Evolutionary conservation across 1,284 basidiomycete species (phyloP), one percentile per base, ranked within the genome.

Genomic region (Marasmius oreades): DNA sequence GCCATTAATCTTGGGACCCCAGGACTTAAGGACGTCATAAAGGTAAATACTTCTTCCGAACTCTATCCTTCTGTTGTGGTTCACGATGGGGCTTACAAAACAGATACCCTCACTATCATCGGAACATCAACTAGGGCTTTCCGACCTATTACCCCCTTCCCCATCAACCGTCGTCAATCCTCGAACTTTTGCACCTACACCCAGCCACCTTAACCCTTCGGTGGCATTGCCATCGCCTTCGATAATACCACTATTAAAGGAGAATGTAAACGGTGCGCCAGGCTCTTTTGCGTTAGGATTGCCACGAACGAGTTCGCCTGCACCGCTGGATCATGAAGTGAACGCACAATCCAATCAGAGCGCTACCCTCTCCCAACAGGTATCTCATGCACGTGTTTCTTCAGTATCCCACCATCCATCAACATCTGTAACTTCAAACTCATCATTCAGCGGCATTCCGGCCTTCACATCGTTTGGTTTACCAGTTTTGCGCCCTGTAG

Each of bases 61-160:
- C 53, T n/a, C 42, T 43, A 11, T 1, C 5, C 28, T 31, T 31
- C 28, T 26, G 3, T 22, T 22, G 18, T 53, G 18, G 6, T 53
- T 43, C 12, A 39, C 55, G 26, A 62, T 31, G 5, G 53, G 47
- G 28, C 28, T 53, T 37, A 26, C 36, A 28, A 31, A 46, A 5
- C 57, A 89, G 86, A 79, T 86, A 43, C 85, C 87, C 1, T 79
- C 80, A 8, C 71, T 88, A 23, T 80, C 84, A 20, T 84, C 84
- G 1, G 87, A 88, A 56, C 84, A 88, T 65, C 84, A 84, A 61
- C 69, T 86, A 18, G 86, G 84, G 28, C 82, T 85, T 69, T 63
- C 77, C 12, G 92, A 93, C 64, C 72, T 93, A 18, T 72, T 92
- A 18, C 90, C 90, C 0, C 89, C 91, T 0, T 92, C 90, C 1